Percentiles rank a stretch among this genome's conserved stretches.
phyloP scores from a whole-genome alignment of 768 basidiomycete species.

The Neoboletus brunneissimus region DNA sequence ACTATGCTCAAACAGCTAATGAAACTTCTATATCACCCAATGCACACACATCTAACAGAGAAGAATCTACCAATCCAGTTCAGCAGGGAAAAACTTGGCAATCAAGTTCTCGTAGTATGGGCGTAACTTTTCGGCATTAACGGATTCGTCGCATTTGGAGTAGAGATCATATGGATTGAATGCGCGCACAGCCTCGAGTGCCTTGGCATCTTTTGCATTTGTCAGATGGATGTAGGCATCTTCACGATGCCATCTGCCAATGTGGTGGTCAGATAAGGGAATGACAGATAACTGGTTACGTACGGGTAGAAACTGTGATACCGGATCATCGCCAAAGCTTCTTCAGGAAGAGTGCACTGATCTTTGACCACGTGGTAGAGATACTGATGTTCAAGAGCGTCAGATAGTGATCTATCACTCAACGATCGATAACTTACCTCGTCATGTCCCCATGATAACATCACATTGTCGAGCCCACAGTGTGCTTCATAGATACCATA shows the following conservation, averaged over 20 bases:
- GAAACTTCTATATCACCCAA: constrained; percentile 3
- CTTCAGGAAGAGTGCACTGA: constrained; percentile 76
- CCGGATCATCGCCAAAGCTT: constrained; percentile 87
- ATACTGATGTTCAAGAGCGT: constrained; percentile 47
- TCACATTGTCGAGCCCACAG: constrained; percentile 83
- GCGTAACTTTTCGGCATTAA: constrained; percentile 57
- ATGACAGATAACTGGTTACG: constrained; percentile 12
- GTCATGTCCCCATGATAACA: constrained; percentile 91
- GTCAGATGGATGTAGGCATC: constrained; percentile 79
- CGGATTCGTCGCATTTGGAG: constrained; percentile 77
- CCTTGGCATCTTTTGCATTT: constrained; percentile 62
- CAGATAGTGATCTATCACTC: neutral
- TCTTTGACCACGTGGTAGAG: constrained; percentile 81
- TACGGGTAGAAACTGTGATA: constrained; percentile 93
- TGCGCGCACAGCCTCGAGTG: constrained; percentile 71
- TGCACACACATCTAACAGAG: neutral
- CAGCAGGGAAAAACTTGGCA: constrained; percentile 78
- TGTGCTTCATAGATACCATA: constrained; percentile 74
- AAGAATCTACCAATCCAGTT: constrained; percentile 70
- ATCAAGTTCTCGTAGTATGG: constrained; percentile 86
- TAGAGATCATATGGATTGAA: constrained; percentile 97
- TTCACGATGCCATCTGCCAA: constrained; percentile 78
- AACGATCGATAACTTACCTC: constrained; percentile 53
- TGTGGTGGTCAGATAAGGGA: neutral
- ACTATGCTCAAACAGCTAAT: constrained; percentile 1